phyloP scores from a whole-genome alignment of 768 basidiomycete genomes.

The Hortiboletus flavorubellus region DNA sequence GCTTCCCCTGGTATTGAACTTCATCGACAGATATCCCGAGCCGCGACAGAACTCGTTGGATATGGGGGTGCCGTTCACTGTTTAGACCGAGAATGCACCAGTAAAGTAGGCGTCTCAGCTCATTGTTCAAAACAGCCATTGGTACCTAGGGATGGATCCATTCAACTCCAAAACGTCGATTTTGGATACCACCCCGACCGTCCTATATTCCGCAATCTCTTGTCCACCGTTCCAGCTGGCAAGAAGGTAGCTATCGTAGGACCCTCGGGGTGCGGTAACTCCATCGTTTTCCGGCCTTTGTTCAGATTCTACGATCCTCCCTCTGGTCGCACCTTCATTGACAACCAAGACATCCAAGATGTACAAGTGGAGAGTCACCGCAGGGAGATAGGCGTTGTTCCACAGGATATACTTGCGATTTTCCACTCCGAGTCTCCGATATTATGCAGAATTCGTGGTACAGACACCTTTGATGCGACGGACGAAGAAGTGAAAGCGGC shows the following conservation, averaged over 20 bases:
- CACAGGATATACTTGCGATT: slow-evolving; percentile 89
- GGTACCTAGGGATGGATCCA: too few species aligned
- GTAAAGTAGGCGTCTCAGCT: too few species aligned
- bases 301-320: slow-evolving; percentile 92
- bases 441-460: slow-evolving; percentile 95
- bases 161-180: too few species aligned
- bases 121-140: too few species aligned
- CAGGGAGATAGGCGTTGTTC: slow-evolving; percentile 83
- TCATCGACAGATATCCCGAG: slow-evolving; percentile 96
- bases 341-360: slow-evolving; percentile 80
- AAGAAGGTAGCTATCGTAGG: slow-evolving; percentile 98
- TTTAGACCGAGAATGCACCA: slow-evolving; percentile 77
- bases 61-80: slow-evolving; percentile 93
- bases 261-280: slow-evolving; percentile 96
- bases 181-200: slow-evolving; percentile 91
- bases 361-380: slow-evolving; percentile 74
- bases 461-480: slow-evolving; percentile 81
- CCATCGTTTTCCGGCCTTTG: slow-evolving; percentile 89
- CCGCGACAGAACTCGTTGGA: slow-evolving; percentile 93
- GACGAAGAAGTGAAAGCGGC: slow-evolving; percentile 89
- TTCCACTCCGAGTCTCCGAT: slow-evolving; percentile 73
- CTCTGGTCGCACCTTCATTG: slow-evolving; percentile 77
- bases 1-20: slow-evolving; percentile 70
- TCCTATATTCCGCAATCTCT: slow-evolving; percentile 84
- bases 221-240: slow-evolving; percentile 91